phyloP scores from a whole-genome alignment of 108 stramenopile genomes.

The Ochromonas danica region DNA sequence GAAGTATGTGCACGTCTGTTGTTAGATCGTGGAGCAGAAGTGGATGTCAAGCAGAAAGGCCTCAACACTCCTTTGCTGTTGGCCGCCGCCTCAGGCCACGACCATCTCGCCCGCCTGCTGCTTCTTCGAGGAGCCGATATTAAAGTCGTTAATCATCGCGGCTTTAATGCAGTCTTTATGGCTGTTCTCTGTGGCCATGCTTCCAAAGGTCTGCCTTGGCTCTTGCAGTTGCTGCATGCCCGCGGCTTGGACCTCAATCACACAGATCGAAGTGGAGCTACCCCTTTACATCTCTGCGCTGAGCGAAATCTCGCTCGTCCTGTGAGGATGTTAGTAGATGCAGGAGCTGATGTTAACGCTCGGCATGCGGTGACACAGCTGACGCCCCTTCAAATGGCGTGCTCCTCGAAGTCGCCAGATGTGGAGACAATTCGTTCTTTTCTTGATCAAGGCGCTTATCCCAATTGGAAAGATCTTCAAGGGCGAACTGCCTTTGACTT shows the following conservation, averaged over 20 bases:
- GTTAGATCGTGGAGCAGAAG: constrained; percentile 29
- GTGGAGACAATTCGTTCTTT: constrained; percentile 33
- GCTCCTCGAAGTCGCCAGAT: not conserved
- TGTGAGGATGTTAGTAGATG: constrained; percentile 30
- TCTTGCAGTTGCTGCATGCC: constrained; percentile 1
- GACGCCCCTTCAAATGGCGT: constrained; percentile 27
- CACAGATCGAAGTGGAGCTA: constrained; percentile 10
- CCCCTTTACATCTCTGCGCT: constrained; percentile 32
- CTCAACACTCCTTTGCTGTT: constrained; percentile 32
- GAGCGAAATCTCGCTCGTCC: constrained; percentile 30
- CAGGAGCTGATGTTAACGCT: constrained; percentile 30
- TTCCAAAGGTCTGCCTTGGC: constrained; percentile 32
- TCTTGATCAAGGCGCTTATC: constrained; percentile 34
- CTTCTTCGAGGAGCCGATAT: constrained; percentile 18
- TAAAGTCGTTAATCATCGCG: not conserved
- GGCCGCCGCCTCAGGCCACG: constrained; percentile 28
- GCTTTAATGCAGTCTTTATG: constrained; percentile 26
- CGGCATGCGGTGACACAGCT: not conserved
- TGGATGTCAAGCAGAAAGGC: constrained; percentile 20
- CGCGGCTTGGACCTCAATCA: constrained; percentile 20
- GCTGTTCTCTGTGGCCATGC: constrained; percentile 33
- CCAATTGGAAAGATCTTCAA: constrained; percentile 32
- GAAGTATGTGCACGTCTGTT: constrained; percentile 20
- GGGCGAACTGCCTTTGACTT: constrained; percentile 26
- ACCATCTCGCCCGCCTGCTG: not conserved